phyloP scores from a whole-genome alignment of 1,139 yeast genomes.

The Tardiomyces depauwii region DNA sequence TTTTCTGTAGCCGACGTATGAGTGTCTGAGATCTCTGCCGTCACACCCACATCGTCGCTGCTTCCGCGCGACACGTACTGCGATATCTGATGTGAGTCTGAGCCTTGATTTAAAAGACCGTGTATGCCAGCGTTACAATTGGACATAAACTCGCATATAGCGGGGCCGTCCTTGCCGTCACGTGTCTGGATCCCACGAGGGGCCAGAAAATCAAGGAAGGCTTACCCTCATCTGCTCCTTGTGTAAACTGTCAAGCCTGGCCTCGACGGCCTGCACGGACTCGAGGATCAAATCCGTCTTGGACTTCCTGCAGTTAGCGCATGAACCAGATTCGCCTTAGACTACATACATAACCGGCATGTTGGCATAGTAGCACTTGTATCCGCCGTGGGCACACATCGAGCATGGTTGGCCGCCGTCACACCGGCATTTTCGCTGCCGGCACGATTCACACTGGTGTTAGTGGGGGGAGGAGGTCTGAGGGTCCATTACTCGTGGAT shows the following conservation, averaged over 20 bases:
- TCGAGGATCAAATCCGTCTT: slow-evolving; percentile 8
- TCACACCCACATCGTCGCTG: slow-evolving; percentile 2
- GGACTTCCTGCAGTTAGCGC: slow-evolving; percentile 5
- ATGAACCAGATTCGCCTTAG: not conserved
- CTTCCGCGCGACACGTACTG: not conserved
- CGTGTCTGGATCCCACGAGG: too few relatives aligned
- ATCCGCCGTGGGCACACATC: slow-evolving; percentile 3
- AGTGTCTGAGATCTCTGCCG: slow-evolving; percentile 5
- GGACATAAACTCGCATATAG: too few relatives aligned
- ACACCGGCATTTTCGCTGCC: slow-evolving; percentile 6
- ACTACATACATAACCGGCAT: slow-evolving; percentile 4
- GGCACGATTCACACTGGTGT: slow-evolving; percentile 5
- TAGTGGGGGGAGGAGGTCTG: too few relatives aligned
- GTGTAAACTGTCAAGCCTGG: slow-evolving; percentile 2
- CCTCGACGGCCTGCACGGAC: slow-evolving; percentile 3
- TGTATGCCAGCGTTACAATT: too few relatives aligned
- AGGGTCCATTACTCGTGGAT: too few relatives aligned
- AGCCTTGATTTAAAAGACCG: too few relatives aligned
- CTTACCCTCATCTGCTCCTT: not conserved
- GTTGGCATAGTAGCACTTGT: slow-evolving; percentile 5
- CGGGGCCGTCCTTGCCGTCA: too few relatives aligned
- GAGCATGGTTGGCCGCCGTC: slow-evolving; percentile 8
- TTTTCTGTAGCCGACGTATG: slow-evolving; percentile 9
- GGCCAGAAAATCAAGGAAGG: too few relatives aligned
- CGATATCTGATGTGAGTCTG: not conserved